A percentile compares a stretch with the other conserved stretches of the same genome.
phyloP scores from a whole-genome alignment of 2,329 filamentous ascomycete species.

The Plenodomus biglobosus region DNA sequence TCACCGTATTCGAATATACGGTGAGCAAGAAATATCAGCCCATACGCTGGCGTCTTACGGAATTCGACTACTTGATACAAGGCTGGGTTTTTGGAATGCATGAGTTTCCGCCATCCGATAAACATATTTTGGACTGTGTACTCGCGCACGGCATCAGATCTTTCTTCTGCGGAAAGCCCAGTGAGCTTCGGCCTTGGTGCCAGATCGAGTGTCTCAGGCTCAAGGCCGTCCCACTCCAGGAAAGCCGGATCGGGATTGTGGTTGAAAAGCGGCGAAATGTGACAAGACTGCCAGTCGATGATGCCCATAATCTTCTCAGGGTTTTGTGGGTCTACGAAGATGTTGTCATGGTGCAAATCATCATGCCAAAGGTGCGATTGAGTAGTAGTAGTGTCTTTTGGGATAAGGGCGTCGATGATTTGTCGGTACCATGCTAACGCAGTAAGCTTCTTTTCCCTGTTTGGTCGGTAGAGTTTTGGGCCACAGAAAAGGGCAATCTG shows the following conservation, averaged over 20 bases:
- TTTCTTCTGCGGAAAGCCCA: constrained; percentile 1
- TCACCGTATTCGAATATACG: constrained; percentile 14
- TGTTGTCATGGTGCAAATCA: constrained; percentile 40
- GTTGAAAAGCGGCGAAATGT: constrained; percentile 22
- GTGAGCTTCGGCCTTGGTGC: constrained; percentile 7
- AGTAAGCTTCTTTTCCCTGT: no score
- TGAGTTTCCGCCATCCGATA: constrained; percentile 13
- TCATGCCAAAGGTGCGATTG: constrained; percentile 30
- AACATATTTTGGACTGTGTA: constrained; percentile 8
- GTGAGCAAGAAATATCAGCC: constrained; percentile 11
- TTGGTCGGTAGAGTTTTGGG: no score
- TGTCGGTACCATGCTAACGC: no score
- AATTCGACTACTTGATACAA: constrained; percentile 8
- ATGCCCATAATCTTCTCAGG: constrained; percentile 26
- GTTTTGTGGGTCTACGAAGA: constrained; percentile 22
- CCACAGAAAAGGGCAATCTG: no score
- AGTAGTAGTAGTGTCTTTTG: constrained; percentile 4
- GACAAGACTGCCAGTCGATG: constrained; percentile 38
- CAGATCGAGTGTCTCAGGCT: constrained; percentile 7
- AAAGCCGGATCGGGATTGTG: constrained; percentile 16
- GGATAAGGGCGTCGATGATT: no score
- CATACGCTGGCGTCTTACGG: constrained; percentile 7
- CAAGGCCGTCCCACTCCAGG: constrained; percentile 13
- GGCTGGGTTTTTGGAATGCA: constrained; percentile 7
- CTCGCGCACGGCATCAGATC: no score